phyloP scores from a whole-genome alignment of 495 filamentous ascomycete genomes.

The Physcia stellaris region DNA sequence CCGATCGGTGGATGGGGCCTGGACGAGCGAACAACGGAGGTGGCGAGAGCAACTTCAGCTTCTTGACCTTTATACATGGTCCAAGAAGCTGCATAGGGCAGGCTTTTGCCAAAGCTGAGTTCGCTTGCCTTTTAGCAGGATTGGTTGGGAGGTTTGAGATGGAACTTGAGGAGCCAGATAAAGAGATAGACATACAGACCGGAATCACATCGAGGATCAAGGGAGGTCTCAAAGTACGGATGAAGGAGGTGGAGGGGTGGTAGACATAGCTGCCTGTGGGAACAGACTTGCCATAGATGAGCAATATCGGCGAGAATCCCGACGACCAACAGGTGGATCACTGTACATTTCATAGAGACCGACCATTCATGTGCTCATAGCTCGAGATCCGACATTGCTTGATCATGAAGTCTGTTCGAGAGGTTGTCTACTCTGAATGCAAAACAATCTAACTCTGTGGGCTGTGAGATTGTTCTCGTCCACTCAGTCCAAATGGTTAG shows the following conservation, averaged over 20 bases:
- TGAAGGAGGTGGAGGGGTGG: slow-evolving; percentile 51
- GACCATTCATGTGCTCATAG: no score
- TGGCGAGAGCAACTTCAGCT: slow-evolving; percentile 52
- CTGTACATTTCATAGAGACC: no score
- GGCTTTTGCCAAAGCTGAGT: slow-evolving; percentile 71
- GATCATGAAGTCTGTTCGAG: no score
- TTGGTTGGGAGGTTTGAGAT: slow-evolving; percentile 60
- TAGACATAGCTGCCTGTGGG: no score
- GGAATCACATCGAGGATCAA: slow-evolving; percentile 49
- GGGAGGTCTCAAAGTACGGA: slow-evolving; percentile 49
- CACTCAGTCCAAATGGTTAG: no score
- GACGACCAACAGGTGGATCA: no score
- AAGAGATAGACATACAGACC: slow-evolving; percentile 41
- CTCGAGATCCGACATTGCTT: no score
- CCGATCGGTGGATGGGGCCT: slow-evolving; percentile 61
- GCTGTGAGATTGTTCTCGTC: no score
- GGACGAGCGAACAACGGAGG: slow-evolving; percentile 35
- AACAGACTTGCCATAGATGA: no score
- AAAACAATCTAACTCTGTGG: no score
- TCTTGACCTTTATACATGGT: slow-evolving; percentile 75
- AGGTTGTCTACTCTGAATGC: no score
- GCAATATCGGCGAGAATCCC: no score
- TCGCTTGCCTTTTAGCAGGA: slow-evolving; percentile 65
- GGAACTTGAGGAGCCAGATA: slow-evolving; percentile 43
- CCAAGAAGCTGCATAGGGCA: slow-evolving; percentile 71